A percentile compares a stretch with the other conserved stretches of the same genome.
These are phyloP conservation scores for Wickerhamomyces sp. DNA, from an alignment of 1,139 yeast species.

Conservation along the genomic window DNA sequence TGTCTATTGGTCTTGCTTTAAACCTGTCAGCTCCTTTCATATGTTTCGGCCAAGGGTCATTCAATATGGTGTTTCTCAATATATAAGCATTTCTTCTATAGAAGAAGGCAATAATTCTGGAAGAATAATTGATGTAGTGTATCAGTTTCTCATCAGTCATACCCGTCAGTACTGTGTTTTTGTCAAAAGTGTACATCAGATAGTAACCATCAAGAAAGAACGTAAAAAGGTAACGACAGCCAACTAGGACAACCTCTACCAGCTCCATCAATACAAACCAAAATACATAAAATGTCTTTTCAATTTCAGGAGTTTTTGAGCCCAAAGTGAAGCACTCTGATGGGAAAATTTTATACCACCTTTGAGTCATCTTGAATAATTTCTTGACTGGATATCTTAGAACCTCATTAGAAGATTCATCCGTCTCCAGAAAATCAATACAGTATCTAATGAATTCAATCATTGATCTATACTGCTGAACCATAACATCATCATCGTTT, in stretches of 20 bases:
- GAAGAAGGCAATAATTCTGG: slow-evolving; percentile 20
- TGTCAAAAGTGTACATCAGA: neutral
- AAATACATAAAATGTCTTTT: slow-evolving; percentile 14
- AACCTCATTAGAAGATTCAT: slow-evolving; percentile 1
- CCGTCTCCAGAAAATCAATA: neutral
- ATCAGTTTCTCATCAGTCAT: slow-evolving; percentile 7
- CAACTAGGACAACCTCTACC: slow-evolving; percentile 3
- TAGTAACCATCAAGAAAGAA: slow-evolving; percentile 5
- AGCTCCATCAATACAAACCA: slow-evolving; percentile 4
- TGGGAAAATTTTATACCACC: slow-evolving; percentile 11
- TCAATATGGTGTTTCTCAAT: slow-evolving; percentile 14
- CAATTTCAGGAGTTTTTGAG: slow-evolving; percentile 6
- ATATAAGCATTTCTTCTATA: slow-evolving; percentile 16
- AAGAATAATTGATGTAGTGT: slow-evolving; percentile 14
- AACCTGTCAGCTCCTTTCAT: slow-evolving; percentile 10
- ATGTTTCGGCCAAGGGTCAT: slow-evolving; percentile 18
- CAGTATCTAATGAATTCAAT: slow-evolving; percentile 1
- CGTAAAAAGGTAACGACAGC: slow-evolving; percentile 6
- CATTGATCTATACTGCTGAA: neutral
- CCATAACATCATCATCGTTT: slow-evolving; percentile 2
- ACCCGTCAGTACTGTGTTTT: neutral
- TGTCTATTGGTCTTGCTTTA: slow-evolving; percentile 16
- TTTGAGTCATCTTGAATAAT: slow-evolving; percentile 1
- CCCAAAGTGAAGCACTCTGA: slow-evolving; percentile 14
- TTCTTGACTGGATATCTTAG: slow-evolving; percentile 5